These are phyloP conservation scores for Penicillium sp. DNA, from an alignment of 2,329 filamentous ascomycete genomes.

Conservation along the genomic window DNA sequence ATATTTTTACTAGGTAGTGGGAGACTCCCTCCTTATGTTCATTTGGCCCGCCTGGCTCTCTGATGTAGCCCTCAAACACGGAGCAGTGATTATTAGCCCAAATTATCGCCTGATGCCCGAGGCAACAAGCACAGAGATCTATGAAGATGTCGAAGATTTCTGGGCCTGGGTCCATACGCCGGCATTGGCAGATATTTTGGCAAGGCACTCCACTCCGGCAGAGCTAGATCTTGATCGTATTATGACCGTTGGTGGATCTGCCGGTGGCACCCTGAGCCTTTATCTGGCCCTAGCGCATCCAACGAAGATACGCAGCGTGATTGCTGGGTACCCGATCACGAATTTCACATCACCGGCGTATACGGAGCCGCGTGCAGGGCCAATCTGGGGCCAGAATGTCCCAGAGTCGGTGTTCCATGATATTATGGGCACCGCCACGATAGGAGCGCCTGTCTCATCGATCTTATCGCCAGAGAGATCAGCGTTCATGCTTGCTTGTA, in stretches of 20 bases:
- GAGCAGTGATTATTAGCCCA: constrained; percentile 52
- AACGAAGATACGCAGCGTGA: constrained; percentile 34
- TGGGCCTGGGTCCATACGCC: constrained; percentile 50
- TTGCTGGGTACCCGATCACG: constrained; percentile 39
- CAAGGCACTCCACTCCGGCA: constrained; percentile 13
- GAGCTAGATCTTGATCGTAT: constrained; percentile 31
- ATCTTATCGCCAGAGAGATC: constrained; percentile 11
- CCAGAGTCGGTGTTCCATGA: constrained; percentile 19
- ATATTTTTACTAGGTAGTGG: constrained; percentile 31
- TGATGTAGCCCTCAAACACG: constrained; percentile 42
- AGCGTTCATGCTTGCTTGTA: constrained; percentile 22
- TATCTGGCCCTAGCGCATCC: constrained; percentile 32
- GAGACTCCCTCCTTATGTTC: constrained; percentile 31
- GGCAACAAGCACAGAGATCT: constrained; percentile 50
- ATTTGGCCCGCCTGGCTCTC: constrained; percentile 42
- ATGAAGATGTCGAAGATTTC: constrained; percentile 54
- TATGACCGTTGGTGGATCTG: constrained; percentile 34
- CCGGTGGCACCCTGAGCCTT: constrained; percentile 37
- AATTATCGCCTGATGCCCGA: constrained; percentile 60
- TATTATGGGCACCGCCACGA: constrained; percentile 5
- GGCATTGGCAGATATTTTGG: constrained; percentile 14
- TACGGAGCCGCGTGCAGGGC: constrained; percentile 9
- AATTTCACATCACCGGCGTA: constrained; percentile 29
- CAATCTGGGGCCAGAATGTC: constrained; percentile 19
- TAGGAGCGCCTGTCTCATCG: constrained; percentile 22